These are phyloP conservation scores for Pouteria glomerata DNA, from an alignment of 148 eudicot genomes.

Conservation along the genomic window DNA sequence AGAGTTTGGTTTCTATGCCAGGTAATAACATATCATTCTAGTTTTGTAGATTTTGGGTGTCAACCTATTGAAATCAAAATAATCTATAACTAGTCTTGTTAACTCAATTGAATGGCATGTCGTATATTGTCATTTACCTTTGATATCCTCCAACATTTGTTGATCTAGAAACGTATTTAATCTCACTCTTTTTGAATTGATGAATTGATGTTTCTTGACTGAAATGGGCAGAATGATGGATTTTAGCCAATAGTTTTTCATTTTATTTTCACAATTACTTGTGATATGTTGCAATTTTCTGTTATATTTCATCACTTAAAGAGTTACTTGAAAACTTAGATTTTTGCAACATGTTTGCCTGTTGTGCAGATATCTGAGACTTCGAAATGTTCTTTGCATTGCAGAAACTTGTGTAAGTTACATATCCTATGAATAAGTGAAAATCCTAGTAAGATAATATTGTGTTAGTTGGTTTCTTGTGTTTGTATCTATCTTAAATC, in stretches of 20 bases:
- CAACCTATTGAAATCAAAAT: neutral
- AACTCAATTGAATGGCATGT: neutral
- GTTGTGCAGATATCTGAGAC: conserved; percentile 64
- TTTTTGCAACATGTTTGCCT: conserved; percentile 7
- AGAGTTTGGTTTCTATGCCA: conserved; percentile 56
- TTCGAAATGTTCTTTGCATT: conserved; percentile 65
- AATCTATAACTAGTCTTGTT: neutral
- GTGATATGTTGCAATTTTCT: too few relatives aligned
- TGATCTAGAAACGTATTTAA: too few relatives aligned
- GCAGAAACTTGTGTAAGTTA: conserved; percentile 74
- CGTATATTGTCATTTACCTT: neutral
- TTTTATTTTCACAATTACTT: neutral
- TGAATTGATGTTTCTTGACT: too few relatives aligned
- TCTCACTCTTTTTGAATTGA: too few relatives aligned
- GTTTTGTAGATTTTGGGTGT: neutral
- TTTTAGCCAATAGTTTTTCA: neutral
- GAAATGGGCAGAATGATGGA: too few relatives aligned
- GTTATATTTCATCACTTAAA: too few relatives aligned
- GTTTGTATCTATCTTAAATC: neutral
- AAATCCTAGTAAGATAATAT: neutral
- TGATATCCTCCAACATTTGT: too few relatives aligned
- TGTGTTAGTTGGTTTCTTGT: conserved; percentile 1
- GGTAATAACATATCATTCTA: conserved; percentile 35
- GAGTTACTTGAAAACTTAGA: neutral
- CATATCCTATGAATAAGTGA: conserved; percentile 1